Percentiles rank a stretch among this genome's conserved stretches.
Conservation (phyloP, 306 rosid species). For the Malus asiatica region DNA sequence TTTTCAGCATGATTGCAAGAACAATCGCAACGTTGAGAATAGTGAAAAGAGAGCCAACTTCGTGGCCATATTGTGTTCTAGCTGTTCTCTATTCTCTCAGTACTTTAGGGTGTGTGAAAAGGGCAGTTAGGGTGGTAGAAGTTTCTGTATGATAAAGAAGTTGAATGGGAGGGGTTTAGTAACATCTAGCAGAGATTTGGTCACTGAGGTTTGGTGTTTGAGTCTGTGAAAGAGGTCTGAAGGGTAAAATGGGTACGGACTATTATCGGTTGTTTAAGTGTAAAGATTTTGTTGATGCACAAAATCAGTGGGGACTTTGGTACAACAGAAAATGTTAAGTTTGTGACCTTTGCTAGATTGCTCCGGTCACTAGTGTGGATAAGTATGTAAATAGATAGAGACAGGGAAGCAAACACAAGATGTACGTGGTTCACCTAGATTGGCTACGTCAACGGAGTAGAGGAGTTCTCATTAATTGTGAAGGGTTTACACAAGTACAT, state of each 20-base stretch:
- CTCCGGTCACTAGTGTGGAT: no score
- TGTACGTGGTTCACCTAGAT: no score
- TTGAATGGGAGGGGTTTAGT: not conserved
- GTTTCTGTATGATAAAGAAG: not conserved
- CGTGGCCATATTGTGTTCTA: slow-evolving; percentile 11
- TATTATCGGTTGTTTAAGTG: not conserved
- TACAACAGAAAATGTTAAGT: no score
- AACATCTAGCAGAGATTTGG: not conserved
- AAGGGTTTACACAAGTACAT: no score
- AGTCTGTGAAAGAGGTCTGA: not conserved
- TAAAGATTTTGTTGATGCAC: not conserved
- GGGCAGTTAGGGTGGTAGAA: not conserved
- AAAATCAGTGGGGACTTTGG: no score
- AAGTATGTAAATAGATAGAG: no score
- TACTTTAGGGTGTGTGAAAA: not conserved
- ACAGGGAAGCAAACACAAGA: no score
- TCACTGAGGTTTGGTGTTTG: not conserved
- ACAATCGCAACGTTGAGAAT: slow-evolving; percentile 27
- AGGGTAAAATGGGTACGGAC: not conserved
- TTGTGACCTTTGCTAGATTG: no score
- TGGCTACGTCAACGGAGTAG: no score
- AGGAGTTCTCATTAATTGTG: no score
- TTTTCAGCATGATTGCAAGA: slow-evolving; percentile 12
- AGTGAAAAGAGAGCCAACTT: slow-evolving; percentile 16
- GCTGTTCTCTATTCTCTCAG: not conserved